Conservation (phyloP, 306 rosid species). For the Mimosa pudica region DNA sequence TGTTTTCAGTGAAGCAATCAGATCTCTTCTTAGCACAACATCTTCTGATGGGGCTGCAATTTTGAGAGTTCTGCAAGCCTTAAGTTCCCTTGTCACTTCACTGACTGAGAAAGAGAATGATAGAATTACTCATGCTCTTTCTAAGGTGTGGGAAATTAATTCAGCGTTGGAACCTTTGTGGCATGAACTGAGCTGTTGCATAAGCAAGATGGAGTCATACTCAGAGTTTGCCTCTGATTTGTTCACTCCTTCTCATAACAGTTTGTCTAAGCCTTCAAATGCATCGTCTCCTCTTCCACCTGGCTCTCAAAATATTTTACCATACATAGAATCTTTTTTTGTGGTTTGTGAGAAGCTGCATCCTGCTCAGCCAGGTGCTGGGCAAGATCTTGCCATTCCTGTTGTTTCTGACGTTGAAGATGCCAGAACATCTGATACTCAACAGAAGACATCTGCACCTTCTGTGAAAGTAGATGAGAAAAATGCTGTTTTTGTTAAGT, state of each 20-base stretch:
- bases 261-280: slow-evolving; percentile 74
- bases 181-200: slow-evolving; percentile 92
- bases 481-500: slow-evolving; percentile 73
- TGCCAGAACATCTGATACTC: slow-evolving; percentile 61
- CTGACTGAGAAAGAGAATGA: slow-evolving; percentile 63
- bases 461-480: slow-evolving; percentile 81
- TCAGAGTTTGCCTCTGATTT: slow-evolving; percentile 73
- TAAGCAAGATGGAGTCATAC: slow-evolving; percentile 89
- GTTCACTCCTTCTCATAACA: slow-evolving; percentile 52
- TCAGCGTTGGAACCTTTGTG: slow-evolving; percentile 92
- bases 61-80: slow-evolving; percentile 95
- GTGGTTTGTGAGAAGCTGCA: slow-evolving; percentile 97
- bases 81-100: slow-evolving; percentile 80
- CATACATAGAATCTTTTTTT: slow-evolving; percentile 98
- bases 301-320: slow-evolving; percentile 93
- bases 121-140: slow-evolving; percentile 52
- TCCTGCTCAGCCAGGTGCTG: slow-evolving; percentile 75
- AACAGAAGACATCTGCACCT: slow-evolving; percentile 60
- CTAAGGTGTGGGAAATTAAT: slow-evolving; percentile 84
- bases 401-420: slow-evolving; percentile 71
- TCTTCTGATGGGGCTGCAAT: slow-evolving; percentile 94
- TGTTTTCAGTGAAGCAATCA: slow-evolving; percentile 74
- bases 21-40: slow-evolving; percentile 77
- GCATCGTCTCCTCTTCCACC: slow-evolving; percentile 86
- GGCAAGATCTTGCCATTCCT: slow-evolving; percentile 60